Conservation (phyloP, 306 rosid species). For the Betula pendula region DNA sequence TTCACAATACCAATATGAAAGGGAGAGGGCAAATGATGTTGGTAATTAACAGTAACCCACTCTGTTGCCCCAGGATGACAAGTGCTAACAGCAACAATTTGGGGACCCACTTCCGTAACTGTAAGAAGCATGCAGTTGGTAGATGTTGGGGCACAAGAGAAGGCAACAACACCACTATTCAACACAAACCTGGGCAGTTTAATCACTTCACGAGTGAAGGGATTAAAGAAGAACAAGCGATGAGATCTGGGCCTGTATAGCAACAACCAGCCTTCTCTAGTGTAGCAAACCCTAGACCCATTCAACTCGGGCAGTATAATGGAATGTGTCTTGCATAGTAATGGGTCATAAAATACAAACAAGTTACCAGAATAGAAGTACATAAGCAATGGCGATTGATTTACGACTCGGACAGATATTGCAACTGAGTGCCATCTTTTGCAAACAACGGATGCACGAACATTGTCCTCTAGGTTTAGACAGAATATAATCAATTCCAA, state of each 20-base stretch:
- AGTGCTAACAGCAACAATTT: constrained; percentile 73
- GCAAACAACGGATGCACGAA: constrained; percentile 70
- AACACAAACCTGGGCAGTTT: constrained; percentile 74
- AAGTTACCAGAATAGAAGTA: constrained; percentile 55
- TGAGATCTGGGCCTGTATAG: constrained; percentile 65
- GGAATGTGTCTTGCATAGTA: constrained; percentile 53
- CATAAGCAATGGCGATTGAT: constrained; percentile 76
- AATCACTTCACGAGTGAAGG: constrained; percentile 60
- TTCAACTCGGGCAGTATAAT: constrained; percentile 65
- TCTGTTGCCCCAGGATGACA: constrained; percentile 69
- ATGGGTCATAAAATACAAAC: constrained; percentile 75
- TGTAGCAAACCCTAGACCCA: constrained; percentile 72
- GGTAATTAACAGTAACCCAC: constrained; percentile 74
- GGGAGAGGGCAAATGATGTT: constrained; percentile 75
- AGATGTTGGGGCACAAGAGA: constrained; percentile 81
- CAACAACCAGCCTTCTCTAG: constrained; percentile 84
- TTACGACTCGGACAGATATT: constrained; percentile 58
- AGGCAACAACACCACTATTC: constrained; percentile 75
- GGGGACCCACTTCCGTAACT: constrained; percentile 73
- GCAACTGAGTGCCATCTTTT: constrained; percentile 75
- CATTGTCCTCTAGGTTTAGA: constrained; percentile 53
- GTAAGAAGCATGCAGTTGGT: constrained; percentile 68
- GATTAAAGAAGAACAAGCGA: constrained; percentile 69
- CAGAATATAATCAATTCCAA: constrained; percentile 55
- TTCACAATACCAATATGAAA: constrained; percentile 66